A percentile compares a stretch with the other conserved stretches of the same genome.
phyloP scores from a whole-genome alignment of 768 basidiomycete genomes.

The Boletales sp. region DNA sequence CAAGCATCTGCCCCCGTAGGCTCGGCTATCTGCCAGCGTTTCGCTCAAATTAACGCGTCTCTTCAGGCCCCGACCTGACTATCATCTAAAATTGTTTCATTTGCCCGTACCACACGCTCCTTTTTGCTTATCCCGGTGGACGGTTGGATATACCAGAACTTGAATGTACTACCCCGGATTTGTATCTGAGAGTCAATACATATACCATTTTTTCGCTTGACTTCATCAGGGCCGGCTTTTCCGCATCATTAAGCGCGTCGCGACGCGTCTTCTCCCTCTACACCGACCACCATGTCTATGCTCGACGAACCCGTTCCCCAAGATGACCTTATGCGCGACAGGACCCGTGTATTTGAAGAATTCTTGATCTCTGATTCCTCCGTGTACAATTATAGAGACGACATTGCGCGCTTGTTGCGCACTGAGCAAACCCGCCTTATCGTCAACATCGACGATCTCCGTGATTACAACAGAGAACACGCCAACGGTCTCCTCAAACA shows the following conservation, averaged over 20 bases:
- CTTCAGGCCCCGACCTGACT: too few species aligned
- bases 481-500: conserved; percentile 87
- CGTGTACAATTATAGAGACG: conserved; percentile 80
- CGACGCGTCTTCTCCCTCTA: conserved; percentile 7
- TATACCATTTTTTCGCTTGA: neutral
- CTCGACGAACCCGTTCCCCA: conserved; percentile 56
- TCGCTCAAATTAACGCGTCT: too few species aligned
- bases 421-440: conserved; percentile 83
- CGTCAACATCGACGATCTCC: conserved; percentile 93
- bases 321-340: conserved; percentile 72
- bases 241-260: conserved; percentile 20
- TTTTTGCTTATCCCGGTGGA: conserved; percentile 1
- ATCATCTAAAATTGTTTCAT: too few species aligned
- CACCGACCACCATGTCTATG: conserved; percentile 28
- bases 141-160: neutral
- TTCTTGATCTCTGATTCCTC: conserved; percentile 70
- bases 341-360: conserved; percentile 76
- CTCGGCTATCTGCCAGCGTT: neutral
- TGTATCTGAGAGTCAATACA: neutral
- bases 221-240: conserved; percentile 33
- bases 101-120: neutral
- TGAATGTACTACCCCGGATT: conserved; percentile 7
- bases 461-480: conserved; percentile 86
- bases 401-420: conserved; percentile 79
- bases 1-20: conserved; percentile 5